Conservation (phyloP, 2,329 filamentous ascomycete genomes). For the Pezicula neosporulosa region DNA sequence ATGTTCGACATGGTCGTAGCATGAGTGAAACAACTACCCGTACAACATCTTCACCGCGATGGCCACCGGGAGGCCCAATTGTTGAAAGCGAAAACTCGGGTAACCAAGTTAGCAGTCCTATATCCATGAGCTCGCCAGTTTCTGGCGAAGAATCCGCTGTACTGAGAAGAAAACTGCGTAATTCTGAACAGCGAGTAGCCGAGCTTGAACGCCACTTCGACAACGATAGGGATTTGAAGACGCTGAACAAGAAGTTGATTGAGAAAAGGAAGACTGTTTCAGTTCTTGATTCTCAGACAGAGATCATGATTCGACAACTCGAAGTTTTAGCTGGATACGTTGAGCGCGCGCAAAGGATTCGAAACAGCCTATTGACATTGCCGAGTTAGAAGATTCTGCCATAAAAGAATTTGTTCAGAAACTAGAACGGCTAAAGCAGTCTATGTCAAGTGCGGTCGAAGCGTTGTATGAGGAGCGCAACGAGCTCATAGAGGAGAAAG, state of each 20-base stretch:
- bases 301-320: conserved; percentile 90
- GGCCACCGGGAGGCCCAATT: conserved; percentile 63
- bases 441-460: conserved; percentile 55
- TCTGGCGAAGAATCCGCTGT: conserved; percentile 60
- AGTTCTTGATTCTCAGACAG: conserved; percentile 87
- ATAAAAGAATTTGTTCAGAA: conserved; percentile 88
- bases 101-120: conserved; percentile 66
- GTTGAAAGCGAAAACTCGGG: conserved; percentile 48
- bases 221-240: conserved; percentile 44
- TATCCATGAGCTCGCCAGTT: conserved; percentile 55
- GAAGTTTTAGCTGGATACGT: conserved; percentile 88
- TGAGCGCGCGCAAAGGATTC: conserved; percentile 79
- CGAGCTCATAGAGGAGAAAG: conserved; percentile 79
- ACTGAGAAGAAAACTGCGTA: conserved; percentile 73
- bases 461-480: conserved; percentile 69
- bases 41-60: conserved; percentile 61
- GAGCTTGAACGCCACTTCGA: conserved; percentile 80
- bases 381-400: conserved; percentile 80
- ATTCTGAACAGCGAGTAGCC: conserved; percentile 78
- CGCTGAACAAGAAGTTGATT: conserved; percentile 79
- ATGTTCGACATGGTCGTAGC: conserved; percentile 51
- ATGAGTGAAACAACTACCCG: conserved; percentile 67
- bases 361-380: conserved; percentile 75
- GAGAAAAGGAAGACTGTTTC: conserved; percentile 97
- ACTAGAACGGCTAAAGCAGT: conserved; percentile 57